Percentiles rank a stretch among this genome's conserved stretches.
Evolutionary conservation across 441 rosid genomes (phyloP).

Genomic region (Corymbia citriodora): DNA sequence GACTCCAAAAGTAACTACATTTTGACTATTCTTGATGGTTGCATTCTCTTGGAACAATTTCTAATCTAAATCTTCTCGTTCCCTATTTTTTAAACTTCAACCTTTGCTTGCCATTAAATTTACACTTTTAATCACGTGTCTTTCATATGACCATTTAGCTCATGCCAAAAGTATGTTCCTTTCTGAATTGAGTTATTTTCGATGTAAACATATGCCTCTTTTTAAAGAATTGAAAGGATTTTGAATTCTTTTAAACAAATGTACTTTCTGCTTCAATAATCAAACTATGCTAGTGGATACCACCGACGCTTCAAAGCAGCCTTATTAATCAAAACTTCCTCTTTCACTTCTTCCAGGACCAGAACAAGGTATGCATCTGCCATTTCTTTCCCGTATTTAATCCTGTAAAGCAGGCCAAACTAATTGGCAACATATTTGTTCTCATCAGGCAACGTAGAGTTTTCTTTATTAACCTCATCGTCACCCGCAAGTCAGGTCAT

Average conservation of each 20-base stretch:
- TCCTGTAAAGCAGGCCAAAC: not conserved
- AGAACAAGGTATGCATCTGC: not conserved
- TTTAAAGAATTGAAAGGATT: too few species aligned
- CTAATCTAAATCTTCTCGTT: not conserved
- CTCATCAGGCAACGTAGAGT: not conserved
- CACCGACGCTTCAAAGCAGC: not conserved
- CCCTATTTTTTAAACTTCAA: not conserved
- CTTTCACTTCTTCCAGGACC: not conserved
- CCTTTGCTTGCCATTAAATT: not conserved
- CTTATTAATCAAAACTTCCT: not conserved
- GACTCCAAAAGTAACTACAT: not conserved
- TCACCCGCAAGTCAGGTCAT: too few species aligned
- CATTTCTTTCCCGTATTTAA: not conserved
- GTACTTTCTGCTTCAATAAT: not conserved
- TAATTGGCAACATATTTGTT: not conserved
- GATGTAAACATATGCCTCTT: not conserved
- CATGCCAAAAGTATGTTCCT: not conserved
- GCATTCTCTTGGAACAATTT: not conserved
- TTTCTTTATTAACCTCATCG: not conserved
- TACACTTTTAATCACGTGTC: not conserved
- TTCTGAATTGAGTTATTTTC: not conserved
- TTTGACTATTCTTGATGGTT: too few species aligned
- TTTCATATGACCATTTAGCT: not conserved
- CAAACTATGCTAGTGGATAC: not conserved
- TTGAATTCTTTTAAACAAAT: not conserved